Base-by-base conservation (phyloP, 108 stramenopile species). In the Nannochloropsis salina region DNA sequence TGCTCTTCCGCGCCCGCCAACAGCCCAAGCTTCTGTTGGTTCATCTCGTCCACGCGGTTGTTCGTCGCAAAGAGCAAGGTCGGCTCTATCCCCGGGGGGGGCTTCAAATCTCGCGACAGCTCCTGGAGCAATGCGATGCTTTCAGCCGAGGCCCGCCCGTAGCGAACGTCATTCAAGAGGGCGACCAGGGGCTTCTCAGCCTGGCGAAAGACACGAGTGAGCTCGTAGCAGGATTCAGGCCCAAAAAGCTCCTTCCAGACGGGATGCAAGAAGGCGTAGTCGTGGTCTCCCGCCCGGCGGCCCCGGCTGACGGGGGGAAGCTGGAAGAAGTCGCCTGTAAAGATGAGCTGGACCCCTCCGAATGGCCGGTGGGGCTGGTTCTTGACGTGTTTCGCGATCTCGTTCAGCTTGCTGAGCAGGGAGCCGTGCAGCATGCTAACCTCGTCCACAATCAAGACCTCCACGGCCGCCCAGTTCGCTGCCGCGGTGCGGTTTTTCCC, bases 301-400 rank as follows among this genome's bases (percentile, higher is more conserved):
- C 84, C 22, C 44, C 40, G 31, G 61, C 40, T 21, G 8, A 89
- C 88, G 10, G 88, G 88, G 9, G 85, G 85, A 40, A 89, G 85
- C 80, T 89, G 88, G 20, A 85, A 41, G 42, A 89, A 89, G 45
- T 89, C 88, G 21, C 88, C 88, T 9, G 85, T 82, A 9, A 85
- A 85, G 41, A 89, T 84, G 3, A 89, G 45, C 74, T 89, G 88
- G 9, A 89, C 42, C 9, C 88, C 88, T 45, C 88, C 88, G 82
- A 89, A 89, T 21, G 82, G 82, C 20, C 20, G 83, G 43, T 84
- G 10, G 44, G 47, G 43, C 20, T 84, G 44, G 47, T 41, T 41
- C 41, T 47, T 51, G 61, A 84, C 47, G 45, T 84, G n/a, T 10
- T 47, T 61, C 3, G 47, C 47, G 9, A 41, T 40, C 22, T 22